Evolutionary conservation across 805 yeast species (phyloP).

Genomic region (Starmera dryadoides): DNA sequence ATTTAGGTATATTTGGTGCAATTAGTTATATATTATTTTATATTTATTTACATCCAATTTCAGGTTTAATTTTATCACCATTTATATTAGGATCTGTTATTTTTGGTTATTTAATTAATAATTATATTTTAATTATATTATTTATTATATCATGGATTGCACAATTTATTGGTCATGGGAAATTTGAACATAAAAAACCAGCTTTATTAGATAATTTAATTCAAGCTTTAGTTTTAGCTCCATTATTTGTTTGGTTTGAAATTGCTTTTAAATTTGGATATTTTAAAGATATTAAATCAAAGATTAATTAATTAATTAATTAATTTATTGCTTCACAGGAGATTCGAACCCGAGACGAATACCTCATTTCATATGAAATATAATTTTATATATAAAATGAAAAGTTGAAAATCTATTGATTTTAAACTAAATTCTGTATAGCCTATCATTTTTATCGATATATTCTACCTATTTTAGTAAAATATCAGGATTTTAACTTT

Average conservation of each 20-base stretch:
- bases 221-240: constrained; percentile 87
- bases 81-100: constrained; percentile 24
- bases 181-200: constrained; percentile 76
- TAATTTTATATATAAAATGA: no score
- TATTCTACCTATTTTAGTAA: no score
- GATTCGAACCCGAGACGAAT: no score
- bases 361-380: no score
- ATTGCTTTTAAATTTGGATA: constrained; percentile 62
- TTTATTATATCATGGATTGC: constrained; percentile 65
- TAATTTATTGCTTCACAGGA: no score
- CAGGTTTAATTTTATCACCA: constrained; percentile 39
- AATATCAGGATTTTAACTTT: no score
- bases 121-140: constrained; percentile 13
- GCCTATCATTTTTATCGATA: no score
- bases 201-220: constrained; percentile 76
- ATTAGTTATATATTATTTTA: constrained; percentile 52
- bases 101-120: background rate
- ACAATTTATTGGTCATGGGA: constrained; percentile 85
- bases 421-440: no score
- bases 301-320: no score
- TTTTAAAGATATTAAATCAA: constrained; percentile 34
- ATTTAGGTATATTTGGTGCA: constrained; percentile 40
- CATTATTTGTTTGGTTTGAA: constrained; percentile 82
- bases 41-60: constrained; percentile 41
- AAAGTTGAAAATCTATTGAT: no score